Percentiles rank a stretch among this genome's conserved stretches.
These are phyloP conservation scores for Colletotrichum kahawae DNA, from an alignment of 2,329 filamentous ascomycete species.

Conservation along the genomic window DNA sequence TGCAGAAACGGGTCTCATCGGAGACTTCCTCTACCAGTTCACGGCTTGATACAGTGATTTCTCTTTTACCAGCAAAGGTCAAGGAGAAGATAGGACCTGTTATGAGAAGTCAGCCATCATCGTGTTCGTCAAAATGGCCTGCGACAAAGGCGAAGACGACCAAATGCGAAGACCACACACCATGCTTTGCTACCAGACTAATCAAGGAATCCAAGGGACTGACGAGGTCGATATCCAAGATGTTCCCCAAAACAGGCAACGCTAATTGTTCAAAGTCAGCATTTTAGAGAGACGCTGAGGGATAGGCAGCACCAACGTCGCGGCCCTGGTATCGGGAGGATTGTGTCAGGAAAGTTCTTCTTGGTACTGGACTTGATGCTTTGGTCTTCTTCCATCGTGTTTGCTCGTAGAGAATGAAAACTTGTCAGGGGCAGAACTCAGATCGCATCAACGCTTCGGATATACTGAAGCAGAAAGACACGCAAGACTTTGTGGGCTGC, in stretches of 20 bases:
- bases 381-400: neutral
- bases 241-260: neutral
- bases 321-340: neutral
- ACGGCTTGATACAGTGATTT: neutral
- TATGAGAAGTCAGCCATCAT: neutral
- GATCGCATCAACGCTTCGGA: neutral
- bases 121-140: neutral
- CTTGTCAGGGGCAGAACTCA: fast-evolving
- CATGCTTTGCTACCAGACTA: neutral
- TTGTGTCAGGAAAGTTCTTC: neutral
- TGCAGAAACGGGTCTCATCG: neutral
- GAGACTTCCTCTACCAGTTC: neutral
- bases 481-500: neutral
- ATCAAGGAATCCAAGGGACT: neutral
- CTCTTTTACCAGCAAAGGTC: neutral
- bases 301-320: neutral
- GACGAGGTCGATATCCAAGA: neutral
- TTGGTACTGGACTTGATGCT: neutral
- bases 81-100: neutral
- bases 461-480: neutral
- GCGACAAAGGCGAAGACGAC: neutral
- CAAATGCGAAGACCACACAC: neutral
- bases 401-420: neutral
- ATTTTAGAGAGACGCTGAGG: neutral
- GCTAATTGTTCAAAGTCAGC: neutral